Conservation (phyloP, 371 early-diverging fungal species). For the Choanephora cucurbitarum region DNA sequence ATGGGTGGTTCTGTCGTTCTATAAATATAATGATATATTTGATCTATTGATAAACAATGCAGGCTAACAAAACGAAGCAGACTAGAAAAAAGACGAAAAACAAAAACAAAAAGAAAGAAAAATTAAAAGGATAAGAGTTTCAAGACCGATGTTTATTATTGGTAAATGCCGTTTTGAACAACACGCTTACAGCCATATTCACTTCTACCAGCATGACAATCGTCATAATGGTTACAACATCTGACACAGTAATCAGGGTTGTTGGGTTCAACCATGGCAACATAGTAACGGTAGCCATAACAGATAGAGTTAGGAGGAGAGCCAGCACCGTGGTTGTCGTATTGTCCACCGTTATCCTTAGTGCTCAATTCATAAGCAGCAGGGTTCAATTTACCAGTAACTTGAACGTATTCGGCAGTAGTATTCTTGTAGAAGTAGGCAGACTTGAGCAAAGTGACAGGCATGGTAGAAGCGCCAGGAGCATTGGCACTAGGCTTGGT, state of each 20-base stretch:
- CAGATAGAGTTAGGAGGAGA: constrained; percentile 31
- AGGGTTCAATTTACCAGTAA: constrained; percentile 41
- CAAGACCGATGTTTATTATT: background rate
- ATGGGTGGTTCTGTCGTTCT: too few relatives aligned
- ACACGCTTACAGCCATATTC: constrained; percentile 36
- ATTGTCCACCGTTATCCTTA: constrained; percentile 45
- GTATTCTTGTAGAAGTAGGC: constrained; percentile 30
- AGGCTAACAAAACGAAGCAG: background rate
- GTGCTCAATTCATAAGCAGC: constrained; percentile 29
- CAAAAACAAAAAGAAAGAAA: background rate
- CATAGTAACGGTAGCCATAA: constrained; percentile 34
- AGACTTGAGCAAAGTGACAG: constrained; percentile 29
- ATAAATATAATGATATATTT: background rate
- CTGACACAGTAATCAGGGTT: constrained; percentile 31
- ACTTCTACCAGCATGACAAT: constrained; percentile 41
- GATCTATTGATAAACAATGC: background rate
- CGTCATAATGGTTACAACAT: constrained; percentile 26
- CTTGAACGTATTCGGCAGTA: constrained; percentile 37
- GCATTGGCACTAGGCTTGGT: constrained; percentile 27
- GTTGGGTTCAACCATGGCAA: constrained; percentile 33
- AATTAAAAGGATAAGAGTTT: background rate
- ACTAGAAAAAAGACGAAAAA: background rate
- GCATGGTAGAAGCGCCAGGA: constrained; percentile 34
- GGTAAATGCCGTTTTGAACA: constrained; percentile 17
- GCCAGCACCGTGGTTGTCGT: constrained; percentile 37